phyloP scores from a whole-genome alignment of 192 early-diverging fungal species.

The Rhizophagus sp. region DNA sequence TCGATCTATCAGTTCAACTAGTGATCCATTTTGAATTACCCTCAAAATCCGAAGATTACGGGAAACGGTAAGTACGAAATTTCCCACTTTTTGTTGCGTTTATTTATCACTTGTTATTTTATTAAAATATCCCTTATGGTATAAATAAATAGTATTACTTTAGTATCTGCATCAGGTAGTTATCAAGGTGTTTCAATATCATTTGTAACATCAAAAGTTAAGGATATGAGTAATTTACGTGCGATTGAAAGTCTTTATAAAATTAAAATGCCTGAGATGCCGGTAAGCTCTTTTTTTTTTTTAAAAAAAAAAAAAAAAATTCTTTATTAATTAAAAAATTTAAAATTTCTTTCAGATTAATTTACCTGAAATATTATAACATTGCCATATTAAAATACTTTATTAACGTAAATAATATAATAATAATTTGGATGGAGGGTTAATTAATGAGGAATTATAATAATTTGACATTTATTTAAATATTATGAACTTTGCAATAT shows the following conservation, averaged over 20 bases:
- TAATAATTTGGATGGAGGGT: too few species aligned
- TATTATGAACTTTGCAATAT: too few species aligned
- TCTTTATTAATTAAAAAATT: too few species aligned
- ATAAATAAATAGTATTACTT: not conserved
- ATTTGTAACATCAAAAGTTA: conserved; percentile 6
- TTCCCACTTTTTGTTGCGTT: not conserved
- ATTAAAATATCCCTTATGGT: not conserved
- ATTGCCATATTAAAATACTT: too few species aligned
- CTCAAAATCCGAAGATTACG: not conserved
- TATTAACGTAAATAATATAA: too few species aligned
- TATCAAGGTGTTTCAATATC: not conserved
- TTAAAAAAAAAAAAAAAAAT: too few species aligned
- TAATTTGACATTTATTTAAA: too few species aligned
- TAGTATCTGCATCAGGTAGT: not conserved
- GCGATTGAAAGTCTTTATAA: conserved; percentile 10
- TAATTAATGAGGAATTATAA: too few species aligned
- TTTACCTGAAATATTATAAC: too few species aligned
- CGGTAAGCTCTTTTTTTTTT: not conserved
- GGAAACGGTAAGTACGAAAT: not conserved
- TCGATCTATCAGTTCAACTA: conserved; percentile 72
- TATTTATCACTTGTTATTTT: not conserved
- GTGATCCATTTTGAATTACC: conserved; percentile 5
- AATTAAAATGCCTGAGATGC: conserved; percentile 10
- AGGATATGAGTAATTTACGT: not conserved
- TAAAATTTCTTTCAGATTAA: too few species aligned